Evolutionary conservation across 306 rosid species (phyloP).

Genomic region (Vicia villosa): DNA sequence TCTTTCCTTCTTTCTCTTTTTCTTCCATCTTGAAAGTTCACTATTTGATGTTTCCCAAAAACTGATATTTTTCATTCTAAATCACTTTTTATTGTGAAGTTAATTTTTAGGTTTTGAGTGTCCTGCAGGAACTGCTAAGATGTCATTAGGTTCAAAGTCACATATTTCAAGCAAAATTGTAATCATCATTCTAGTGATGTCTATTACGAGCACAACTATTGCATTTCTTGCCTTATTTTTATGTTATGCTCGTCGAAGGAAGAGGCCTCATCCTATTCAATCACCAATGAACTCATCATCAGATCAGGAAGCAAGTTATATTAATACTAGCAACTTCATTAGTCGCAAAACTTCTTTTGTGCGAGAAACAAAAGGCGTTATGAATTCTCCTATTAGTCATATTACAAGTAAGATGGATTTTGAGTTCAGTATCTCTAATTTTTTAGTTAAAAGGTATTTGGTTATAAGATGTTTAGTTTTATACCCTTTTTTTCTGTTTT

Average conservation of each 20-base stretch:
- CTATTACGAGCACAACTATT: slow-evolving; percentile 61
- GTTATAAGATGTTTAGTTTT: slow-evolving; percentile 7
- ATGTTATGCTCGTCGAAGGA: slow-evolving; percentile 60
- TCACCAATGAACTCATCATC: slow-evolving; percentile 54
- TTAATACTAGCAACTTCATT: slow-evolving; percentile 65
- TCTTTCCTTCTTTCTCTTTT: slow-evolving; percentile 39
- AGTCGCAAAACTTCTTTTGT: slow-evolving; percentile 56
- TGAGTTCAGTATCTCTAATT: slow-evolving; percentile 17
- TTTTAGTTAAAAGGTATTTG: slow-evolving; percentile 2
- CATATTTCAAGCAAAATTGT: slow-evolving; percentile 65
- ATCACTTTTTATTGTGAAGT: slow-evolving; percentile 15
- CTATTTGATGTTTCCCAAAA: background rate
- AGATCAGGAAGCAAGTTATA: slow-evolving; percentile 69
- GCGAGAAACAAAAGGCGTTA: slow-evolving; percentile 50
- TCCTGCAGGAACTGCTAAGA: slow-evolving; percentile 64
- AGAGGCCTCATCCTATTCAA: slow-evolving; percentile 47
- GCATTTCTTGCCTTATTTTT: slow-evolving; percentile 64
- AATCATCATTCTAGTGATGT: slow-evolving; percentile 55
- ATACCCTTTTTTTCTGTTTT: background rate
- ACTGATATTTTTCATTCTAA: background rate
- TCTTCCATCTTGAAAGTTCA: slow-evolving; percentile 15
- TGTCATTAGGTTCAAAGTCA: slow-evolving; percentile 53
- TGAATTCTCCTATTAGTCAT: slow-evolving; percentile 51
- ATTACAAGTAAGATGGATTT: slow-evolving; percentile 49
- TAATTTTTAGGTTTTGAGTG: slow-evolving; percentile 33